Conservation (phyloP, 2,329 filamentous ascomycete genomes). For the Rachicladosporium sp. region DNA sequence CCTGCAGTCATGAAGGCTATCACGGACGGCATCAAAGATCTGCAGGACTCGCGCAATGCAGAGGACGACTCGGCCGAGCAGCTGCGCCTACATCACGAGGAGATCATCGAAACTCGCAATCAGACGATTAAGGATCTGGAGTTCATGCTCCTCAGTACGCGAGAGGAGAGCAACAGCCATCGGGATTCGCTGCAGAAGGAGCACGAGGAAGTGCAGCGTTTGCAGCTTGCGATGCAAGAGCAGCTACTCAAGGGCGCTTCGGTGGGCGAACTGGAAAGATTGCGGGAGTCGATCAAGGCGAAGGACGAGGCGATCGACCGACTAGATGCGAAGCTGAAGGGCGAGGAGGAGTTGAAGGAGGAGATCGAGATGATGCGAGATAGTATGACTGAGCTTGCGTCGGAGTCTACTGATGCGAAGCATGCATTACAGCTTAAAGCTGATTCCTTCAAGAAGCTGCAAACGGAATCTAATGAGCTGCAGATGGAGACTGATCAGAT, state of each 20-base stretch:
- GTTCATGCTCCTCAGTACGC: conserved; percentile 39
- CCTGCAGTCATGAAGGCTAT: conserved; percentile 1
- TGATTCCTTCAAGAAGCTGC: conserved; percentile 17
- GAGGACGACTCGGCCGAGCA: conserved; percentile 6
- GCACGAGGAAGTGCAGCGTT: too few relatives aligned
- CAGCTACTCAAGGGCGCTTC: conserved; percentile 14
- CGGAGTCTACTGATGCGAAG: conserved; percentile 19
- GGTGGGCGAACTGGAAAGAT: conserved; percentile 14
- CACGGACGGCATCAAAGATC: conserved; percentile 6
- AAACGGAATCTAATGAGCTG: conserved; percentile 15
- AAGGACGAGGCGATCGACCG: conserved; percentile 9
- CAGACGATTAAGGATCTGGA: conserved; percentile 59
- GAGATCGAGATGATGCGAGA: conserved; percentile 15
- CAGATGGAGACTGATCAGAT: conserved; percentile 11
- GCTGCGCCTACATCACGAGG: conserved; percentile 13
- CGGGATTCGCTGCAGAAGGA: too few relatives aligned
- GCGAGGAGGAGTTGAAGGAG: conserved; percentile 10
- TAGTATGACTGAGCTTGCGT: conserved; percentile 15
- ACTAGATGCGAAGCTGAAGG: conserved; percentile 14
- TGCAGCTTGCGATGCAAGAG: conserved; percentile 19
- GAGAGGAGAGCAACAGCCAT: too few relatives aligned
- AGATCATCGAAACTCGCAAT: conserved; percentile 46
- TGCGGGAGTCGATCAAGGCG: conserved; percentile 14
- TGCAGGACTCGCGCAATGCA: conserved; percentile 7
- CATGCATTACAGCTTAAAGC: conserved; percentile 16